Percentiles rank a stretch among this genome's conserved stretches.
Conservation (phyloP, 2,329 filamentous ascomycete species). For the Anthostomella pinea region DNA sequence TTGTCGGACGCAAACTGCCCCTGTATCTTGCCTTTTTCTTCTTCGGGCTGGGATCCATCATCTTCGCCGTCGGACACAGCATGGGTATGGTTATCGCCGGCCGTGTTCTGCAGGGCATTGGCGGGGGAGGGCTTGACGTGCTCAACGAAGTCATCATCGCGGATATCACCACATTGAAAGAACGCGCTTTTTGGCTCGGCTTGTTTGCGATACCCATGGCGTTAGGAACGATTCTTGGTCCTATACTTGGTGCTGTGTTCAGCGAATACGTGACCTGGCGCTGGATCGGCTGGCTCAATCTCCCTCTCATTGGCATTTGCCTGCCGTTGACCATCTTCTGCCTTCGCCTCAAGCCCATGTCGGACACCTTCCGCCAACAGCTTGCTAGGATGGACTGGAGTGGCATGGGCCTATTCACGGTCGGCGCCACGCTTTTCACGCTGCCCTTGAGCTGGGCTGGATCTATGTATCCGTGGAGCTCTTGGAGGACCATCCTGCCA, state of each 20-base stretch:
- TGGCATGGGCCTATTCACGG: conserved; percentile 27
- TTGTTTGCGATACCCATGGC: conserved; percentile 28
- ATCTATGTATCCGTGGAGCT: conserved; percentile 32
- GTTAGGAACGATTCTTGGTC: conserved; percentile 28
- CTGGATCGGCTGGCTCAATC: conserved; percentile 32
- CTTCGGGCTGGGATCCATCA: conserved; percentile 34
- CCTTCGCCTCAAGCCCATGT: conserved; percentile 19
- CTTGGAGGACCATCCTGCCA: conserved; percentile 33
- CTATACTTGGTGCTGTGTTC: conserved; percentile 29
- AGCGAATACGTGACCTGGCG: conserved; percentile 25
- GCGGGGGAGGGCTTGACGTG: conserved; percentile 31
- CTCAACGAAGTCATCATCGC: conserved; percentile 31
- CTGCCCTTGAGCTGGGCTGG: conserved; percentile 36
- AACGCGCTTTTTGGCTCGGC: conserved; percentile 28
- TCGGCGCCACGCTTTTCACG: conserved; percentile 23
- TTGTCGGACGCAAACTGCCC: conserved; percentile 31
- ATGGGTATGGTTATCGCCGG: conserved; percentile 27
- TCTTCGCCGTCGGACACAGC: conserved; percentile 26
- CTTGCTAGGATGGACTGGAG: conserved; percentile 32
- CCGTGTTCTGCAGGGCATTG: conserved; percentile 29
- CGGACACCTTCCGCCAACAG: conserved; percentile 11
- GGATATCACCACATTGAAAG: conserved; percentile 34
- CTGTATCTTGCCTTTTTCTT: conserved; percentile 31
- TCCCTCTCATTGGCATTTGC: conserved; percentile 24
- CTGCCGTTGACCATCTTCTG: conserved; percentile 15